Evolutionary conservation across 2,329 filamentous ascomycete genomes (phyloP), one percentile per base, ranked within the genome.

Genomic region (Talaromyces sp.): DNA sequence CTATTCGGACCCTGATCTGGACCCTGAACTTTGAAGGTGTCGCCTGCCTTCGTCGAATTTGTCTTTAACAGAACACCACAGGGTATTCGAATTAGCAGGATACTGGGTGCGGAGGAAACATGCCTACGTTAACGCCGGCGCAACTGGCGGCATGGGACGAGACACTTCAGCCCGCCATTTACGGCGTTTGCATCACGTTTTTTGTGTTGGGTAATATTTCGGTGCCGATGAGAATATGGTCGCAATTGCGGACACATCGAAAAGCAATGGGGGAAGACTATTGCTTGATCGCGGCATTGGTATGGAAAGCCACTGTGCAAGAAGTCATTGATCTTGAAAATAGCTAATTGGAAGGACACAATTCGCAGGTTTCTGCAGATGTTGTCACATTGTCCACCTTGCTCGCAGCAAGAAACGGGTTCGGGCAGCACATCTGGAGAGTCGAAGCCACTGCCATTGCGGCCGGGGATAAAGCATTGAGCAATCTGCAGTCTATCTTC

Each of bases 221-320:
- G 75, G 55, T 82, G 78, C 56, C n/a, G 51, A 28, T 54, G 51
- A 28, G 51, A 28, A 54, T 54, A 28, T 54, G 51, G 51, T 28
- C 51, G 8, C 51, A 54, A 54, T 54, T 9, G 27, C 51, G 27
- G 51, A 28, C 23, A 33, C 51, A 54, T 33, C 23, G 30, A 33
- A 28, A 33, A 30, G 27, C 51, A 33, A 28, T 54, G 51, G 10
- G 7, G 51, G 51, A 54, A 33, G 51, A 54, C 27, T 33, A 54
- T 33, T 54, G 16, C 30, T 33, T 54, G 51, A 16, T 54, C 18
- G 51, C 18, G 23, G 51, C 51, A 30, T n/a, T 54, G 51, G 51
- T 54, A 54, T 54, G 51, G 27, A 27, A 16, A 30, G 8, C 51
- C 23, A 54, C 30, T 54, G 51, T 54, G 23, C 51, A 16, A 47